Conservation (phyloP, 257 asterid species). For the Solanum virginianum region DNA sequence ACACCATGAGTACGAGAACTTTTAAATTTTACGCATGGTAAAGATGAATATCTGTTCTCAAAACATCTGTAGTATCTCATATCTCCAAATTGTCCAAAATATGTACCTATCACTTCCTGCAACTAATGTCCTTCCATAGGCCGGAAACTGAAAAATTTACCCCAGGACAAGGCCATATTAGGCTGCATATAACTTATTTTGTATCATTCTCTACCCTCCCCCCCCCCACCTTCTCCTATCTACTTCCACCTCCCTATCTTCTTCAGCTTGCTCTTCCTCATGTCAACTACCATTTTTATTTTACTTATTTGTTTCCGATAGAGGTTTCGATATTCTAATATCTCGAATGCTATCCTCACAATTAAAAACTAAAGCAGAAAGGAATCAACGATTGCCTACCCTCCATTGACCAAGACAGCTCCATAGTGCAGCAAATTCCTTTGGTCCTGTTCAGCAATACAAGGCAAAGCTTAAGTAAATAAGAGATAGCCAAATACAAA, state of each 20-base stretch:
- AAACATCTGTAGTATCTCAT: background rate
- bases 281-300: background rate
- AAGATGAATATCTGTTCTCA: background rate
- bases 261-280: background rate
- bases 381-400: slow-evolving; percentile 24
- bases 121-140: background rate
- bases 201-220: background rate
- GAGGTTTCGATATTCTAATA: background rate
- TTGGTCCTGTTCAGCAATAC: slow-evolving; percentile 41
- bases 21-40: background rate
- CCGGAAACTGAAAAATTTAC: background rate
- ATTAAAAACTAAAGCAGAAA: background rate
- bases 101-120: background rate
- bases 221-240: background rate
- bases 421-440: slow-evolving; percentile 70
- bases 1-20: background rate
- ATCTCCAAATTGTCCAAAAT: background rate
- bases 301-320: background rate
- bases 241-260: background rate
- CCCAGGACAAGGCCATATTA: background rate
- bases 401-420: slow-evolving; percentile 81
- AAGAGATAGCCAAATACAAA: background rate
- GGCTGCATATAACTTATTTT: background rate
- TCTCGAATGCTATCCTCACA: background rate
- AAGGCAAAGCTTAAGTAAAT: background rate